Conservation (phyloP, 345 rosid species). For the Aethionema arabicum region DNA sequence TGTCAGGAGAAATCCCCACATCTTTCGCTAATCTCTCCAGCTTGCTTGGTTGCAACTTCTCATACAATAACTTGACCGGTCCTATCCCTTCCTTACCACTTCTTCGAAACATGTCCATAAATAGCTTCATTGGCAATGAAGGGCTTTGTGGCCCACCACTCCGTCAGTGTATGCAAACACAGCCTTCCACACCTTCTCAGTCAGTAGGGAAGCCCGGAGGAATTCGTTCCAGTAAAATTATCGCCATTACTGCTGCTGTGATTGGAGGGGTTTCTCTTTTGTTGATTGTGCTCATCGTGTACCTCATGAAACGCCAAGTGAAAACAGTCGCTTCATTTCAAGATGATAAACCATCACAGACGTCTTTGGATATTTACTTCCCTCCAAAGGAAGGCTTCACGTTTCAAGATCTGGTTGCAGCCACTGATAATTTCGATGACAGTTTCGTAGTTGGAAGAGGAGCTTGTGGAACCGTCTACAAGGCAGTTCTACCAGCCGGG, state of each 20-base stretch:
- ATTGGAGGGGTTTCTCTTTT: slow-evolving; percentile 73
- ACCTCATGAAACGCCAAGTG: slow-evolving; percentile 58
- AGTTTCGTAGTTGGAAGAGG: slow-evolving; percentile 67
- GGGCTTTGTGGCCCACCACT: slow-evolving; percentile 80
- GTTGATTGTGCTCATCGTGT: slow-evolving; percentile 54
- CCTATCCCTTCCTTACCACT: slow-evolving; percentile 54
- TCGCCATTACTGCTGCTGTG: slow-evolving; percentile 63
- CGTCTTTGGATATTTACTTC: slow-evolving; percentile 54
- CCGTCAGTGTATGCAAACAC: slow-evolving; percentile 44
- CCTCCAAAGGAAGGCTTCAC: slow-evolving; percentile 65
- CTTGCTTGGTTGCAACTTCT: slow-evolving; percentile 80
- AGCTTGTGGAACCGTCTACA: slow-evolving; percentile 76
- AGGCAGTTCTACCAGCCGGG: slow-evolving; percentile 57
- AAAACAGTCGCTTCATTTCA: slow-evolving; percentile 42
- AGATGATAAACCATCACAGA: slow-evolving; percentile 39
- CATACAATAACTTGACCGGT: slow-evolving; percentile 69
- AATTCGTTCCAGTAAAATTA: slow-evolving; percentile 47
- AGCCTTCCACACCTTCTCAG: slow-evolving; percentile 38
- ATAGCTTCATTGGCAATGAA: slow-evolving; percentile 58
- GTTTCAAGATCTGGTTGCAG: slow-evolving; percentile 57
- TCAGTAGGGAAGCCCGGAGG: slow-evolving; percentile 27
- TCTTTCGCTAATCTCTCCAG: slow-evolving; percentile 66
- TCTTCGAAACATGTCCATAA: slow-evolving; percentile 46
- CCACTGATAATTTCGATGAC: slow-evolving; percentile 62
- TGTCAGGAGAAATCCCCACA: slow-evolving; percentile 70